phyloP scores from a whole-genome alignment of 805 yeast species.

The Hanseniaspora occidentalis region DNA sequence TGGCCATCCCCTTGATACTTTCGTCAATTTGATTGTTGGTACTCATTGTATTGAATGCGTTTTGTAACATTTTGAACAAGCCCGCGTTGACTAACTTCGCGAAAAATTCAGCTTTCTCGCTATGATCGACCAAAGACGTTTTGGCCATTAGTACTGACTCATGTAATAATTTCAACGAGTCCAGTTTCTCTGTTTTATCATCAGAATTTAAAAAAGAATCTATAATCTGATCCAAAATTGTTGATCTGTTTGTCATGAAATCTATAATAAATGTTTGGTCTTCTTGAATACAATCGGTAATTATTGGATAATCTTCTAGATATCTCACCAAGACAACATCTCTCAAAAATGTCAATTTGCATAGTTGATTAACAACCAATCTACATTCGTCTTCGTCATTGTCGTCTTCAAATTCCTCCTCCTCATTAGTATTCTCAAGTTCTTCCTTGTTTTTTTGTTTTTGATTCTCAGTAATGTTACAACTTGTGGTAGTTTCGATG shows the following conservation, averaged over 20 bases:
- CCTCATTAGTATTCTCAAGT: constrained; percentile 8
- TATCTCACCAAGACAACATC: constrained; percentile 78
- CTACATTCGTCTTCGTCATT: constrained; percentile 8
- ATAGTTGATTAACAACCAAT: constrained; percentile 6
- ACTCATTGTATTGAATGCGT: constrained; percentile 47
- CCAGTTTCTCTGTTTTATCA: constrained; percentile 31
- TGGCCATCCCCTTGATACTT: constrained; percentile 52
- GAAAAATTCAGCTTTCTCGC: constrained; percentile 53
- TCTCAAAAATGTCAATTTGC: constrained; percentile 39
- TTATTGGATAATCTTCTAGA: constrained; percentile 65
- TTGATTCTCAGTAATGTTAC: constrained; percentile 16
- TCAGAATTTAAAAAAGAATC: constrained; percentile 5
- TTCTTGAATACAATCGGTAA: constrained; percentile 32
- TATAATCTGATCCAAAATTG: constrained; percentile 48
- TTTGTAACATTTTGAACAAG: constrained; percentile 53
- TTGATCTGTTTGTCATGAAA: constrained; percentile 18
- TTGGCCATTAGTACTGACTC: constrained; percentile 72
- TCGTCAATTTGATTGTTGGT: constrained; percentile 16
- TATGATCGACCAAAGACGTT: constrained; percentile 34
- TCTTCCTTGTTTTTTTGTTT: constrained; percentile 16
- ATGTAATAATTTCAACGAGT: constrained; percentile 68
- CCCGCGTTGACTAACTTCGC: constrained; percentile 53
- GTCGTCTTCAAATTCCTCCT: constrained; percentile 14
- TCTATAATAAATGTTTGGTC: constrained; percentile 23
- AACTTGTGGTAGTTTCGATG: constrained; percentile 17